These are phyloP conservation scores for Aspergillus neoniger DNA, from an alignment of 2,329 filamentous ascomycete genomes.

Conservation along the genomic window DNA sequence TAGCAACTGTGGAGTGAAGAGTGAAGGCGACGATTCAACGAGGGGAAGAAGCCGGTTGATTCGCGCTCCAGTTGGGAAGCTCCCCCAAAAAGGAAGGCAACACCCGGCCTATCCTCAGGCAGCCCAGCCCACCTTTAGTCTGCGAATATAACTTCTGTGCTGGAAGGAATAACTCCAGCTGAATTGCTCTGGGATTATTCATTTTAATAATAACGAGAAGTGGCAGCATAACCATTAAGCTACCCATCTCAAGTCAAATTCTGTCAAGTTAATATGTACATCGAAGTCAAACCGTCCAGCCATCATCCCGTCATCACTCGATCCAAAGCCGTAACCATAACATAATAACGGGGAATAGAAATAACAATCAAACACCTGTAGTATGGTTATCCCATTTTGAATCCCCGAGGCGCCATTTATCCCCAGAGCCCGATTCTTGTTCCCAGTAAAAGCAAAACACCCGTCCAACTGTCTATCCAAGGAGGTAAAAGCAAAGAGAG, in stretches of 20 bases:
- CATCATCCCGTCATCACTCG: not conserved
- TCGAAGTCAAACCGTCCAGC: slow-evolving; percentile 22
- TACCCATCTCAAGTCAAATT: slow-evolving; percentile 4
- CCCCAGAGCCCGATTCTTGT: slow-evolving; percentile 25
- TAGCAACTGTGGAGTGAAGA: not conserved
- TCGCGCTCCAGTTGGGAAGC: not conserved
- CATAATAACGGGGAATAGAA: slow-evolving; percentile 21
- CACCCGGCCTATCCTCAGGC: not conserved
- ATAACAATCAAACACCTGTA: slow-evolving; percentile 28
- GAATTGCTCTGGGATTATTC: not conserved
- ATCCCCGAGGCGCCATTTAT: slow-evolving; percentile 32
- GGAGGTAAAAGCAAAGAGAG: slow-evolving; percentile 20
- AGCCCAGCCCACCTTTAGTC: not conserved
- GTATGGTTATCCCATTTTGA: slow-evolving; percentile 28
- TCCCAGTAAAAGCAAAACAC: slow-evolving; percentile 29
- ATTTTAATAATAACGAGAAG: not conserved
- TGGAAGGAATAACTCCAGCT: not conserved
- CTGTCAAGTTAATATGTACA: slow-evolving; percentile 29
- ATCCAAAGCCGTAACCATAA: slow-evolving; percentile 14
- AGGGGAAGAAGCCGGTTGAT: not conserved
- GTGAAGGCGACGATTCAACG: not conserved
- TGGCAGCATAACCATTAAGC: slow-evolving; percentile 15
- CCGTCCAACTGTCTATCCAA: slow-evolving; percentile 37
- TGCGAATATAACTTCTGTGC: not conserved
- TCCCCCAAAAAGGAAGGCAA: not conserved